These are phyloP conservation scores for Stachybotrys chartarum DNA, from an alignment of 2,329 filamentous ascomycete genomes.

Conservation along the genomic window DNA sequence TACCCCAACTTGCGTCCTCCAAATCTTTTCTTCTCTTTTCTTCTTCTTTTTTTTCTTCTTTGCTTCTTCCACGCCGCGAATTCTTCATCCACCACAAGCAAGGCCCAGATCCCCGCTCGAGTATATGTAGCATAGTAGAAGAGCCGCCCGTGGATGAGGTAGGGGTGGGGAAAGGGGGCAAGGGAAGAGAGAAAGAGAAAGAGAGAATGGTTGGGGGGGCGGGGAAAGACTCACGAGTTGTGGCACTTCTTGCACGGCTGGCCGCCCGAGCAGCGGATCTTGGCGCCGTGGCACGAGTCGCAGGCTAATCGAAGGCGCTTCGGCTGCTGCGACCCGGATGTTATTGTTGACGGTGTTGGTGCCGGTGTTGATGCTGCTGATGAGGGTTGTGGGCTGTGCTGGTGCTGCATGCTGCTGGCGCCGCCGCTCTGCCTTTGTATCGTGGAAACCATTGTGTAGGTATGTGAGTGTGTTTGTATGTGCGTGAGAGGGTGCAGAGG, in stretches of 20 bases:
- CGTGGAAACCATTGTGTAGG: no score
- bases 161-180: no score
- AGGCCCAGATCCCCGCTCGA: no score
- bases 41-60: neutral
- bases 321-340: neutral
- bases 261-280: conserved; percentile 3
- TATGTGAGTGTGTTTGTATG: no score
- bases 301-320: conserved; percentile 4
- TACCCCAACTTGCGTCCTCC: neutral
- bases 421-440: no score
- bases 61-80: no score
- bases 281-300: conserved; percentile 4
- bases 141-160: no score
- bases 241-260: conserved; percentile 1
- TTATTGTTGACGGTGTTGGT: neutral
- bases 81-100: no score
- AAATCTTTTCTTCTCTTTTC: neutral
- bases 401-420: neutral
- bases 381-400: neutral
- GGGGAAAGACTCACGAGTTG: neutral
- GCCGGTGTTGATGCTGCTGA: neutral
- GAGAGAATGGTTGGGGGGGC: neutral
- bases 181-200: no score
- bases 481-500: no score
- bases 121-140: no score